A percentile compares a stretch with the other conserved stretches of the same genome.
These are phyloP conservation scores for Candida fluviatilis DNA, from an alignment of 805 yeast species.

Conservation along the genomic window DNA sequence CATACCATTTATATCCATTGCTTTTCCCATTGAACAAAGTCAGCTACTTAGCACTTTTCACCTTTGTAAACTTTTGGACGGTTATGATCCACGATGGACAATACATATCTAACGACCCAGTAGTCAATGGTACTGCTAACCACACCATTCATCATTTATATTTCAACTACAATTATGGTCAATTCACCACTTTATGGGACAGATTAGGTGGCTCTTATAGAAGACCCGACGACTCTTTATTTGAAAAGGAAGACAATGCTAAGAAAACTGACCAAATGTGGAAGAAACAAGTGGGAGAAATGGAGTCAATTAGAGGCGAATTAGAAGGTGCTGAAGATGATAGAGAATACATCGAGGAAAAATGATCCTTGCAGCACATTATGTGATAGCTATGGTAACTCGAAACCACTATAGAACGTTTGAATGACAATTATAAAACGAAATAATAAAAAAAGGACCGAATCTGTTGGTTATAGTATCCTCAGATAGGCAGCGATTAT, in stretches of 20 bases:
- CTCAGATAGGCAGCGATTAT: too few species aligned
- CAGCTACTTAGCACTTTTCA: conserved; percentile 74
- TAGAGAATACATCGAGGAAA: conserved; percentile 55
- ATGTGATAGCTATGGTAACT: not conserved
- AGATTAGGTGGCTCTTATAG: conserved; percentile 92
- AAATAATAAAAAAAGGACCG: too few species aligned
- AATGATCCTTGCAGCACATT: not conserved
- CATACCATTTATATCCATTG: conserved; percentile 91
- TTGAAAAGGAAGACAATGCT: conserved; percentile 47
- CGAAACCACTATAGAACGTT: not conserved
- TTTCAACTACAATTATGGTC: conserved; percentile 97
- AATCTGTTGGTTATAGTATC: too few species aligned
- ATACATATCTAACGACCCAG: conserved; percentile 87
- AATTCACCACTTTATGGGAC: conserved; percentile 97
- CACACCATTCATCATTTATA: conserved; percentile 96
- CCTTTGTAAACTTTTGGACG: conserved; percentile 96
- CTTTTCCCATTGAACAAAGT: conserved; percentile 89
- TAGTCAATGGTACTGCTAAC: conserved; percentile 96
- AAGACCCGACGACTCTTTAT: conserved; percentile 82
- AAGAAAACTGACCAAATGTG: conserved; percentile 60
- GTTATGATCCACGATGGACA: conserved; percentile 99
- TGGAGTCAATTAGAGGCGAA: conserved; percentile 72
- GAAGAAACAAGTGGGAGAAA: conserved; percentile 64
- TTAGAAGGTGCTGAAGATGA: conserved; percentile 78
- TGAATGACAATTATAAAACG: not conserved